Evolutionary conservation across 2,329 filamentous ascomycete species (phyloP), one percentile per base, ranked within the genome.

Genomic region (Ceratocystis cubensis): DNA sequence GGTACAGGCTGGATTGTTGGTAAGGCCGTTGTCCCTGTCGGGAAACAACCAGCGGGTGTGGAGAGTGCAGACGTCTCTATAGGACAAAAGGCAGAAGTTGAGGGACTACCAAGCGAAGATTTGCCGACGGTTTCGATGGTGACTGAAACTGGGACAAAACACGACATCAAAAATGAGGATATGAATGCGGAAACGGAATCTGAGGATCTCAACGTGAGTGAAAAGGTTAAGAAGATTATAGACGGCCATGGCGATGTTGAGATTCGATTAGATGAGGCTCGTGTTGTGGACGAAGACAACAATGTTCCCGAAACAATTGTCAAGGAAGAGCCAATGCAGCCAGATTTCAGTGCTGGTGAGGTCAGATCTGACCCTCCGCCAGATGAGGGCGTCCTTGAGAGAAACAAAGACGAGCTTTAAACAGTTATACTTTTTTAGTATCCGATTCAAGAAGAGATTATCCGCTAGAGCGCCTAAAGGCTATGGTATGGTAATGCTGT

Each of bases 1-100:
- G 84, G 82, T 33, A 74, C 83, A 64, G 74, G 82, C 15, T 78
- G 86, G 67, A 79, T 80, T 17, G 76, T 86, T 2, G 75, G 88
- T 25, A 79, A 79, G 41, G 79, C 77, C 1, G 75, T 86, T 15
- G 79, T 82, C 64, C 69, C 65, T 13, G 71, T 70, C 3, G 68
- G 65, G 20, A n/a, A 69, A 62, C 70, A 69, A n/a, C 71, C 65
- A 1, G 67, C 71, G n/a, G 66, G 71, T 13, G 69, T 70, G 20
- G 69, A 71, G 10, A 65, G 74, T 73, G 71, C 71, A 73, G 71
- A 68, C 68, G 69, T 69, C 73, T 71, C 71, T 71, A 66, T 69
- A 44, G 68, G 70, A 13, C 66, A 71, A 15, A 46, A 63, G 3
- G 48, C 33, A 33, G 73, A 25, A 2, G 73, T 76, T 3, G 72